These are phyloP conservation scores for Ploettnerulaceae sp. DNA, from an alignment of 2,329 filamentous ascomycete genomes.

Conservation along the genomic window DNA sequence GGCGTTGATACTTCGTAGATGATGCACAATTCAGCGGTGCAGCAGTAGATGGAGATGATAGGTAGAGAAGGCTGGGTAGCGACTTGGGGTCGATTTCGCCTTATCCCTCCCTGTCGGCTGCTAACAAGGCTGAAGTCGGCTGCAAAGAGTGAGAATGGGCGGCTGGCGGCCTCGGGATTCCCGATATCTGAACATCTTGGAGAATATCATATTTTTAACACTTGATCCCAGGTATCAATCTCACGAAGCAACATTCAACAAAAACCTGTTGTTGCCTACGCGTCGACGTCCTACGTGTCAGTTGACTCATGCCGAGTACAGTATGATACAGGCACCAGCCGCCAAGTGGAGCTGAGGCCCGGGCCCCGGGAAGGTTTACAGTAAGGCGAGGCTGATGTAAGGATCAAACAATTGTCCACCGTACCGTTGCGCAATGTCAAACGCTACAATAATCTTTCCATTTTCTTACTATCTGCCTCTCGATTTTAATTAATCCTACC, in stretches of 20 bases:
- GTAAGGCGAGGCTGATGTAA: slow-evolving; percentile 4
- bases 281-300: too few relatives aligned
- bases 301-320: slow-evolving; percentile 16
- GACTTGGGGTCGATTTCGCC: background rate
- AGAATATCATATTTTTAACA: background rate
- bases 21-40: slow-evolving; percentile 6
- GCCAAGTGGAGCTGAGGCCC: too few relatives aligned
- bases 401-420: too few relatives aligned
- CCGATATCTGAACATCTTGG: slow-evolving; percentile 1
- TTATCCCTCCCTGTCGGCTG: background rate
- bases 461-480: too few relatives aligned
- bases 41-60: background rate
- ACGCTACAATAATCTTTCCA: too few relatives aligned
- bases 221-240: background rate
- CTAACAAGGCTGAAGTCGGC: slow-evolving; percentile 10
- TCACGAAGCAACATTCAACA: too few relatives aligned
- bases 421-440: too few relatives aligned
- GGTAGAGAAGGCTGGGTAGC: slow-evolving; percentile 10
- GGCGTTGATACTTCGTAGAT: too few relatives aligned
- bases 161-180: slow-evolving; percentile 12
- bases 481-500: too few relatives aligned
- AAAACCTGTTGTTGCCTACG: too few relatives aligned
- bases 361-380: too few relatives aligned
- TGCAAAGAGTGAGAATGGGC: background rate
- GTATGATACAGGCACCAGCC: too few relatives aligned